phyloP scores from a whole-genome alignment of 164 flowering plant genomes.

The Aristolochia fimbriata region DNA sequence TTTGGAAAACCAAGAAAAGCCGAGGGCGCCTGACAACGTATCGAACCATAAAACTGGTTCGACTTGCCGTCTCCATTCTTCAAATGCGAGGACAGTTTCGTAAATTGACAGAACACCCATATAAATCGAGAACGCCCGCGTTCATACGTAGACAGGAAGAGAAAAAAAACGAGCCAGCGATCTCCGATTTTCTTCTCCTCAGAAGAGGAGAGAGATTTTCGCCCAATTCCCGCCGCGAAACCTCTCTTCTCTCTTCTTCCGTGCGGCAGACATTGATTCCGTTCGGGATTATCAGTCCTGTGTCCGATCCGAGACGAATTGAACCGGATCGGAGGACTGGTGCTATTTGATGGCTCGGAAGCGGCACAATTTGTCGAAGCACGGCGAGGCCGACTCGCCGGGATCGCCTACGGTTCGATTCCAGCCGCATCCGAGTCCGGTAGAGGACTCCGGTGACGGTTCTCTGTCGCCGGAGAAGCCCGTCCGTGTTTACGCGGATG shows the following conservation, averaged over 20 bases:
- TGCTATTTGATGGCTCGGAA: constrained; percentile 6
- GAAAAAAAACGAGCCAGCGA: too few species aligned
- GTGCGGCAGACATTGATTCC: not conserved
- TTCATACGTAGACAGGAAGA: too few species aligned
- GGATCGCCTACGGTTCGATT: not conserved
- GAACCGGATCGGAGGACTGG: constrained; percentile 2
- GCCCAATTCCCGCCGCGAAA: too few species aligned
- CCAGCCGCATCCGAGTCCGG: constrained; percentile 9
- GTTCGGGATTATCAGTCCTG: not conserved
- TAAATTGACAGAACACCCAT: too few species aligned
- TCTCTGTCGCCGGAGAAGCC: constrained; percentile 5
- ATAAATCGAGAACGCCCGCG: too few species aligned
- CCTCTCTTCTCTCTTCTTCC: not conserved
- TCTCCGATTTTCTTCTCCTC: too few species aligned
- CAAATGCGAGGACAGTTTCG: too few species aligned
- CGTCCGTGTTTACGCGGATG: constrained; percentile 17
- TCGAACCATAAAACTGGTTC: too few species aligned
- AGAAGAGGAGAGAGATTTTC: too few species aligned
- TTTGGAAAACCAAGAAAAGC: too few species aligned
- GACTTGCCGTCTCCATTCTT: too few species aligned
- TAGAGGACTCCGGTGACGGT: not conserved
- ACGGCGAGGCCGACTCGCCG: not conserved
- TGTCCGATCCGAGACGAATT: not conserved
- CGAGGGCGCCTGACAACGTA: too few species aligned
- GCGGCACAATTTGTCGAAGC: constrained; percentile 3